These are phyloP conservation scores for Tuber umbilicatum DNA, from an alignment of 495 filamentous ascomycete species.

Conservation along the genomic window DNA sequence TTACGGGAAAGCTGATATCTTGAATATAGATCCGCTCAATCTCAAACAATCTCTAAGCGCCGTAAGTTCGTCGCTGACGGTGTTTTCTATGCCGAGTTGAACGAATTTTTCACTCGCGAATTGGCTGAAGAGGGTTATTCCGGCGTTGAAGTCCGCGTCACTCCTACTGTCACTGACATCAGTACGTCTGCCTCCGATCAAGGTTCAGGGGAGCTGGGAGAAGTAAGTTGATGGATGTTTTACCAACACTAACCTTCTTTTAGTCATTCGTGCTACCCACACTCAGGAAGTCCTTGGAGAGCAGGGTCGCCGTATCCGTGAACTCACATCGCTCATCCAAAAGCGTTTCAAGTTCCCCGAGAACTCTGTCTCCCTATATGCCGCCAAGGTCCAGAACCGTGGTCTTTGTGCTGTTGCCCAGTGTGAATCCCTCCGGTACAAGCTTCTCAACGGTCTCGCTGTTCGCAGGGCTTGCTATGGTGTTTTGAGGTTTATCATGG, in stretches of 20 bases:
- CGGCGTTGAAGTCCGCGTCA: conserved; percentile 98
- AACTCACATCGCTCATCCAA: conserved; percentile 99
- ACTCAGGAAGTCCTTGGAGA: conserved; percentile 99
- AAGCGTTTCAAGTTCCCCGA: conserved; percentile 99
- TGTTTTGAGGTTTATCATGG: conserved; percentile 99
- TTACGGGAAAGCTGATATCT: conserved; percentile 20
- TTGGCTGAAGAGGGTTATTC: conserved; percentile 99
- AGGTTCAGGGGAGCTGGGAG: conserved; percentile 4
- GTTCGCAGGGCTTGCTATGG: conserved; percentile 97
- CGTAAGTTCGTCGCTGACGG: conserved; percentile 99
- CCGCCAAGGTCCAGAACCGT: conserved; percentile 99
- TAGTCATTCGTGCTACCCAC: conserved; percentile 97
- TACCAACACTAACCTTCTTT: conserved; percentile 12
- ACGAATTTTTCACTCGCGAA: conserved; percentile 99
- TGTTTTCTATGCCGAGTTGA: conserved; percentile 99
- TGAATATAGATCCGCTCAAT: conserved; percentile 37
- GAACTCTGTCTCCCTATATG: conserved; percentile 98
- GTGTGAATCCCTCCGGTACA: conserved; percentile 99
- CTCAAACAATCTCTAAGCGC: conserved; percentile 72
- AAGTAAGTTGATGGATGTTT: neutral
- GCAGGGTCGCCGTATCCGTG: conserved; percentile 98
- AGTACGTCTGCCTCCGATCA: conserved; percentile 50
- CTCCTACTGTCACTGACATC: conserved; percentile 99
- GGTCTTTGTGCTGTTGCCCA: conserved; percentile 98
- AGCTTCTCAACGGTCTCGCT: conserved; percentile 97